Evolutionary conservation across 2,329 filamentous ascomycete species (phyloP).

Genomic region (Penicillium digitatum): DNA sequence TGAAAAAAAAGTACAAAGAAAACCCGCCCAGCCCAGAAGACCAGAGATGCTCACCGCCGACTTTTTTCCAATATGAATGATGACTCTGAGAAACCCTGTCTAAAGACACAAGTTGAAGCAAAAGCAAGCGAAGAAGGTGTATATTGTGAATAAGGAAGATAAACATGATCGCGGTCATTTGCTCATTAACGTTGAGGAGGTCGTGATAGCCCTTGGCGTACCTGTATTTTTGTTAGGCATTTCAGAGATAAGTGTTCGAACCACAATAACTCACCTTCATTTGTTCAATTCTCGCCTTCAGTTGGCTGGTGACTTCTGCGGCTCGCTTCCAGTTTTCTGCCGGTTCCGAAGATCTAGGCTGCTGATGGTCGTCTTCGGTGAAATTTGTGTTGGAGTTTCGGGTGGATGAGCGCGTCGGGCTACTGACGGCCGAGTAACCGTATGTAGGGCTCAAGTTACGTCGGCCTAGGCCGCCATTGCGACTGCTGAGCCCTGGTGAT

Average conservation of each 20-base stretch:
- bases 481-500: constrained; percentile 32
- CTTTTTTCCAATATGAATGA: constrained; percentile 5
- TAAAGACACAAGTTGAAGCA: constrained; percentile 16
- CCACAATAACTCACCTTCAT: constrained; percentile 65
- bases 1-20: constrained; percentile 10
- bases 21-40: constrained; percentile 14
- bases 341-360: constrained; percentile 47
- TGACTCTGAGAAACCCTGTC: constrained; percentile 11
- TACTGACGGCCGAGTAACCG: constrained; percentile 36
- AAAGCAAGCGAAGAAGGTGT: constrained; percentile 9
- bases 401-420: constrained; percentile 37
- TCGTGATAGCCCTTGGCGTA: constrained; percentile 44
- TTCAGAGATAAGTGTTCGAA: background rate
- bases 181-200: constrained; percentile 36
- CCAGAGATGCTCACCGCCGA: constrained; percentile 14
- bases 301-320: constrained; percentile 92
- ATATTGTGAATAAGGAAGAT: constrained; percentile 14
- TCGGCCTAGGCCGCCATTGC: constrained; percentile 34
- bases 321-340: constrained; percentile 95
- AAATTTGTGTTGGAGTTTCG: constrained; percentile 34
- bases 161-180: constrained; percentile 25
- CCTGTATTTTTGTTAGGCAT: constrained; percentile 27
- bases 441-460: constrained; percentile 46
- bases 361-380: constrained; percentile 35
- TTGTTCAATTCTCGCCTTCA: constrained; percentile 96